Base-by-base conservation (phyloP, 805 yeast genomes). In the Pichia nanzhaoensis region DNA sequence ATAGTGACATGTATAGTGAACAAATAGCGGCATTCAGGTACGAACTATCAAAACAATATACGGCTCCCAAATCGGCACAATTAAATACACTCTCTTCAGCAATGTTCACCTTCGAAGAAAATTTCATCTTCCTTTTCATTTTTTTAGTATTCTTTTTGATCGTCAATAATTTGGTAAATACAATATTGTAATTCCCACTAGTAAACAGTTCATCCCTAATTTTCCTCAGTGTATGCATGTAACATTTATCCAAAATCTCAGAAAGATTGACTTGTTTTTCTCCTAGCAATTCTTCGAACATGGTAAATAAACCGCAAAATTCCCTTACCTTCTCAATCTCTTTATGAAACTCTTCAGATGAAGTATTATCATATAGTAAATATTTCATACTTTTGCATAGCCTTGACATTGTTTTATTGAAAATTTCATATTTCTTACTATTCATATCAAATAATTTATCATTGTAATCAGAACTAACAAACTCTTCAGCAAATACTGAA, bases 381-480 rank as follows among this genome's bases (percentile, higher is more conserved):
- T n/a, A 19, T 39, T 39, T 39, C 34, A 39, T 14, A 28, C 34
- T 39, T 17, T n/a, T 28, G 18, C 41, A 39, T 39, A 39, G 24
- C 28, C 22, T 39, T 30, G 33, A 21, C 13, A 12, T 14, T 8
- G 41, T 10, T 8, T 17, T 17, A 27, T 39, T 30, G 22, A 39
- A 12, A 13, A 28, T 16, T 13, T 17, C 13, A 9, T 28, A 28
- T 27, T 27, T 39, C 17, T 12, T 19, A 16, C 39, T 24, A 24
- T 10, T 24, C 31, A 28, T 41, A n/a, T 35, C 27, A 27, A 20
- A 41, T 10, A 41, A 34, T 34, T 24, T 34, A n/a, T 41, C 44
- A 28, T 16, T 32, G 12, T 18, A 21, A 13, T 21, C 28, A 16
- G 18, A 20, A 17, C 7, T 8, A 21, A 32, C 14, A 32, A 32